Conservation (phyloP, 2,329 filamentous ascomycete genomes). For the Venturia pyrina region DNA sequence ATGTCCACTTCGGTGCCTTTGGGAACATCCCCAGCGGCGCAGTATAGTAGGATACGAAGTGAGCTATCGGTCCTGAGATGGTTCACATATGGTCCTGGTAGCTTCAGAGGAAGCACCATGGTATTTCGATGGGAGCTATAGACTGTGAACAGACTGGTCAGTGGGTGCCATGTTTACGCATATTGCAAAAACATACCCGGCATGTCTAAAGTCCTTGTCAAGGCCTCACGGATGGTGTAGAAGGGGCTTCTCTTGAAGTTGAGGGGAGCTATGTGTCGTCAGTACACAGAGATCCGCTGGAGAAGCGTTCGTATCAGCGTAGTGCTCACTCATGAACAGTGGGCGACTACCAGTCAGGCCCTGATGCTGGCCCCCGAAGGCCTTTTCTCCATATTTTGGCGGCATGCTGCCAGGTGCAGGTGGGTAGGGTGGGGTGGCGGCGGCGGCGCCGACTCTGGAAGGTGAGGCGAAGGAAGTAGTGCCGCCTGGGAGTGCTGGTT, state of each 20-base stretch:
- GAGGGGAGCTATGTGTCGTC: constrained; percentile 29
- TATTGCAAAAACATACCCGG: constrained; percentile 31
- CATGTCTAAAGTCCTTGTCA: constrained; percentile 58
- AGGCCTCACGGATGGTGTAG: constrained; percentile 57
- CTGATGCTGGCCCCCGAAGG: background rate
- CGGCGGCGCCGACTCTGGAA: background rate
- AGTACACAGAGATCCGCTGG: constrained; percentile 13
- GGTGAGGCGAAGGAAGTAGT: background rate
- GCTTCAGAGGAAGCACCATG: constrained; percentile 47
- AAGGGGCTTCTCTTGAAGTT: constrained; percentile 75
- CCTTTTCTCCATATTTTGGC: constrained; percentile 1
- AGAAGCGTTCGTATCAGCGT: constrained; percentile 15
- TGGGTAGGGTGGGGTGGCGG: background rate
- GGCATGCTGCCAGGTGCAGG: background rate
- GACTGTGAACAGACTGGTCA: constrained; percentile 28
- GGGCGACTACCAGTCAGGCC: background rate
- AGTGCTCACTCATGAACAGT: constrained; percentile 14
- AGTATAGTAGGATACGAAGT: constrained; percentile 73
- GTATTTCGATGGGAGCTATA: constrained; percentile 51
- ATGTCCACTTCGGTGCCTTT: constrained; percentile 19
- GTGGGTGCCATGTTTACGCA: background rate
- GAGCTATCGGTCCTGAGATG: constrained; percentile 51
- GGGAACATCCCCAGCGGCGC: constrained; percentile 47
- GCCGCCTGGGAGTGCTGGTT: background rate
- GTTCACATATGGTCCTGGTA: constrained; percentile 43